These are phyloP conservation scores for Fusarium sp. DNA, from an alignment of 2,329 filamentous ascomycete genomes.

Conservation along the genomic window DNA sequence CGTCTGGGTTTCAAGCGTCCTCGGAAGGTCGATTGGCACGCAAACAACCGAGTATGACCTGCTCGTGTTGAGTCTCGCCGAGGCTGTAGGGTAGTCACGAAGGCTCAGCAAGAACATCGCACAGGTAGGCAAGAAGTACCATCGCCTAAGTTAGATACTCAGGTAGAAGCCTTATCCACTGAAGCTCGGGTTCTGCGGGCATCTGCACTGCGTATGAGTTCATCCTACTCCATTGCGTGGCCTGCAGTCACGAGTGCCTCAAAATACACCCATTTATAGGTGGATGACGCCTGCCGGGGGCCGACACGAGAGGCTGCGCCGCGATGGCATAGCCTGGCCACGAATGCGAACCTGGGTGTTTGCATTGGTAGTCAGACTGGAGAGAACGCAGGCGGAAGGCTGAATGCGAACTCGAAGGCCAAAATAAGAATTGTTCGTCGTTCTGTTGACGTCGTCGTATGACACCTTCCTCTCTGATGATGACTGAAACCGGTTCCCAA, in stretches of 20 bases:
- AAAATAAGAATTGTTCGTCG: background rate
- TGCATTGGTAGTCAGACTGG: background rate
- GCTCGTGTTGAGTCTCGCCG: background rate
- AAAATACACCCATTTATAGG: background rate
- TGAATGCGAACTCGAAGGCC: background rate
- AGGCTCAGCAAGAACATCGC: background rate
- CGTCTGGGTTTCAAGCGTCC: background rate
- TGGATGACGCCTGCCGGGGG: background rate
- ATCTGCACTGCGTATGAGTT: background rate
- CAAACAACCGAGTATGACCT: background rate
- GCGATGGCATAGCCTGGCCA: slow-evolving; percentile 5
- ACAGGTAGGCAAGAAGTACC: background rate
- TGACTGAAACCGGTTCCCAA: background rate
- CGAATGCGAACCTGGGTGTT: background rate
- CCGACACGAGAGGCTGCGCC: slow-evolving; percentile 29
- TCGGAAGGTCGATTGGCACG: background rate
- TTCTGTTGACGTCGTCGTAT: background rate
- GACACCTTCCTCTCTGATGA: background rate
- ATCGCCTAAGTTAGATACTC: background rate
- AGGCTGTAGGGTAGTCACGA: background rate
- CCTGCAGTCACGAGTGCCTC: slow-evolving; percentile 1
- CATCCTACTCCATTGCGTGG: slow-evolving; percentile 5
- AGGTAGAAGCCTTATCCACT: background rate
- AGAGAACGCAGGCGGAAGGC: background rate
- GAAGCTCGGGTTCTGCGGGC: background rate